Conservation (phyloP, 352 stramenopile species). For the Phytopythium vexans region DNA sequence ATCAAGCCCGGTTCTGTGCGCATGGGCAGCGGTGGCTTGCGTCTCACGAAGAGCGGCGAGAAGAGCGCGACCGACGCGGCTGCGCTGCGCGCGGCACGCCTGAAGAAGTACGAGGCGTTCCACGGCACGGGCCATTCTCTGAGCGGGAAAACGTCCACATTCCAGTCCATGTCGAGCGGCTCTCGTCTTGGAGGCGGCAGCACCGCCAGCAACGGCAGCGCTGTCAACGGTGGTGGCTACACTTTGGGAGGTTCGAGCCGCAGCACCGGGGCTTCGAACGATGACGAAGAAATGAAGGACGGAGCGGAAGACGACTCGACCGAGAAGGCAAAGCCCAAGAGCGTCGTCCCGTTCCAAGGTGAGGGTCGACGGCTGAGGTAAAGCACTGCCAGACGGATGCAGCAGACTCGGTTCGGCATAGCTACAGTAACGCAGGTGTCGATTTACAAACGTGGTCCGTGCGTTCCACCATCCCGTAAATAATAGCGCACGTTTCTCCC, state of each 20-base stretch:
- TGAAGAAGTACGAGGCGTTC: slow-evolving; percentile 83
- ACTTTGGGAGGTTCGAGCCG: slow-evolving; percentile 31
- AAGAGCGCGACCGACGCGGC: slow-evolving; percentile 53
- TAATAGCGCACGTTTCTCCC: background rate
- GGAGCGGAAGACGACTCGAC: slow-evolving; percentile 26
- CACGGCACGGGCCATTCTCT: slow-evolving; percentile 77
- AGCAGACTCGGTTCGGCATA: no score
- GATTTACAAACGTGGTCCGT: no score
- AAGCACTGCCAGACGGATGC: background rate
- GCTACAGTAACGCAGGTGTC: no score
- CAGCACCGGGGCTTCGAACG: slow-evolving; percentile 6
- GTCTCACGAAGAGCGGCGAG: slow-evolving; percentile 68
- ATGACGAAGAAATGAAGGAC: slow-evolving; percentile 42
- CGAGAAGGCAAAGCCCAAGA: slow-evolving; percentile 24
- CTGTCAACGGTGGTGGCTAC: slow-evolving; percentile 1
- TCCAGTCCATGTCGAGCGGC: slow-evolving; percentile 11
- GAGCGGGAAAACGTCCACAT: slow-evolving; percentile 46
- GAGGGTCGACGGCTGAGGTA: slow-evolving; percentile 58
- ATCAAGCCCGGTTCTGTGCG: slow-evolving; percentile 25
- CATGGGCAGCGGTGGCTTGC: slow-evolving; percentile 48
- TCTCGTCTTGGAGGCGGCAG: slow-evolving; percentile 22
- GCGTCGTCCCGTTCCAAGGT: slow-evolving; percentile 57
- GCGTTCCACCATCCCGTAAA: no score
- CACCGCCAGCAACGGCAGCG: slow-evolving; percentile 8
- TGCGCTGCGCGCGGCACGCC: slow-evolving; percentile 62